Evolutionary conservation across 2,329 filamentous ascomycete genomes (phyloP).

Genomic region (Bimuria novae-zelandiae): DNA sequence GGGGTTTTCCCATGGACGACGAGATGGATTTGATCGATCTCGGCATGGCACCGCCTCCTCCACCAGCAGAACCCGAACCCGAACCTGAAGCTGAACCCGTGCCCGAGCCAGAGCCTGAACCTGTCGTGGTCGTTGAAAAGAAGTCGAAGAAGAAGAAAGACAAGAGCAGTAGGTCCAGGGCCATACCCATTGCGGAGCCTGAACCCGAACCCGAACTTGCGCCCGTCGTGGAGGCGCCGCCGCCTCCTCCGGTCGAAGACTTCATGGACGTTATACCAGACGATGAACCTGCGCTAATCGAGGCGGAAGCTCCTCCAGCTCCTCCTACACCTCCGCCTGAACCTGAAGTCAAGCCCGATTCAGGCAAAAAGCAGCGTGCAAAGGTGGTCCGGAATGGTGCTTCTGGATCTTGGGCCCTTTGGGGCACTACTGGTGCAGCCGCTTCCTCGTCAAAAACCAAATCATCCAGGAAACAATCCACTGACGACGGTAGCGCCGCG

Average conservation of each 20-base stretch:
- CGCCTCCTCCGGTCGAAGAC: slow-evolving; percentile 31
- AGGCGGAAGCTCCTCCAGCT: slow-evolving; percentile 31
- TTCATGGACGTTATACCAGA: slow-evolving; percentile 26
- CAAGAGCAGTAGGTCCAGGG: slow-evolving; percentile 35
- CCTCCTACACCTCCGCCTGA: slow-evolving; percentile 55
- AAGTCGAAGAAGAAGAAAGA: slow-evolving; percentile 41
- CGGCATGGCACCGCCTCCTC: slow-evolving; percentile 18
- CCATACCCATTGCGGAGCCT: neutral
- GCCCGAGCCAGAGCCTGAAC: slow-evolving; percentile 27
- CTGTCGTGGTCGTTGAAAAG: slow-evolving; percentile 33
- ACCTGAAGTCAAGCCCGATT: slow-evolving; percentile 52
- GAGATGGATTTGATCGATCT: slow-evolving; percentile 43
- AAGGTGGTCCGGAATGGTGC: slow-evolving; percentile 73
- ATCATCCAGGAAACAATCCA: slow-evolving; percentile 38
- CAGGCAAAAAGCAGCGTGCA: slow-evolving; percentile 71
- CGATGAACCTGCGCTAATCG: slow-evolving; percentile 30
- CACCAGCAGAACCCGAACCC: slow-evolving; percentile 17
- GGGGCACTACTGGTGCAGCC: slow-evolving; percentile 59
- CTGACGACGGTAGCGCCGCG: slow-evolving; percentile 32
- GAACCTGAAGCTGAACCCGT: slow-evolving; percentile 25
- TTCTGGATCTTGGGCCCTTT: slow-evolving; percentile 75
- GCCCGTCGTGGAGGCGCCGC: slow-evolving; percentile 37
- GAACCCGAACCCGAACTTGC: slow-evolving; percentile 6
- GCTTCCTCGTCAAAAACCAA: slow-evolving; percentile 48
- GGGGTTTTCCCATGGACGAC: slow-evolving; percentile 54